Conservation (phyloP, 805 yeast genomes). For the Candida hungchunana region DNA sequence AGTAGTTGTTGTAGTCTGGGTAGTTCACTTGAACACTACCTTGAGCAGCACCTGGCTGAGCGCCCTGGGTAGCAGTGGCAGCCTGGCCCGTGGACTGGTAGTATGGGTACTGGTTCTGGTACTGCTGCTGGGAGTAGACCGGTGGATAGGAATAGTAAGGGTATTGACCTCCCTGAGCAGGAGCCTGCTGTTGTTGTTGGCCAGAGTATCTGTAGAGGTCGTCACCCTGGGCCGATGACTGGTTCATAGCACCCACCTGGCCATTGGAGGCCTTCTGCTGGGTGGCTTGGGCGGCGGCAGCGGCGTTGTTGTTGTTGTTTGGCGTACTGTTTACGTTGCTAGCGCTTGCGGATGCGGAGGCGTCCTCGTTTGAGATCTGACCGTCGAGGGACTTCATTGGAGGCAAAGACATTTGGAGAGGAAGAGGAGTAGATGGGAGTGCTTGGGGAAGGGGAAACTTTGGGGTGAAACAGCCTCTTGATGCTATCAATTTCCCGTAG, state of each 20-base stretch:
- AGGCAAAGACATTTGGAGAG: slow-evolving; percentile 14
- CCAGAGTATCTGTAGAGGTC: slow-evolving; percentile 19
- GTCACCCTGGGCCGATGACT: slow-evolving; percentile 6
- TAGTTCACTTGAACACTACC: slow-evolving; percentile 13
- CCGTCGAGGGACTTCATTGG: slow-evolving; percentile 16
- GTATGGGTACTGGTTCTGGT: slow-evolving; percentile 24
- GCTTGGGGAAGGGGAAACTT: not conserved
- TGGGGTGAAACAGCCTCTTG: too few species aligned
- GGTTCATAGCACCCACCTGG: slow-evolving; percentile 5
- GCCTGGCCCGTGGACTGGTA: slow-evolving; percentile 15
- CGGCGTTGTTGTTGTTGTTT: slow-evolving; percentile 9
- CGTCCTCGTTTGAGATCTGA: slow-evolving; percentile 11
- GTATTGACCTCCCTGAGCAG: slow-evolving; percentile 10
- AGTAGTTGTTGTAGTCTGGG: slow-evolving; percentile 22
- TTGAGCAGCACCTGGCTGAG: slow-evolving; percentile 6
- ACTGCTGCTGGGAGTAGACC: slow-evolving; percentile 7
- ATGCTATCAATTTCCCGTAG: too few species aligned
- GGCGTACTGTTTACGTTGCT: slow-evolving; percentile 9
- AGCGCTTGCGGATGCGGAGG: slow-evolving; percentile 8
- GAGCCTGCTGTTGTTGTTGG: slow-evolving; percentile 4
- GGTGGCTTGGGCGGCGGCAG: slow-evolving; percentile 2
- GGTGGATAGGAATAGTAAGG: slow-evolving; percentile 8
- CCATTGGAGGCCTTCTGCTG: slow-evolving; percentile 4
- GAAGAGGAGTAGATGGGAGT: not conserved
- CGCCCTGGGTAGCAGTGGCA: not conserved